phyloP scores from a whole-genome alignment of 345 rosid species.

The Boechera divaricarpa region DNA sequence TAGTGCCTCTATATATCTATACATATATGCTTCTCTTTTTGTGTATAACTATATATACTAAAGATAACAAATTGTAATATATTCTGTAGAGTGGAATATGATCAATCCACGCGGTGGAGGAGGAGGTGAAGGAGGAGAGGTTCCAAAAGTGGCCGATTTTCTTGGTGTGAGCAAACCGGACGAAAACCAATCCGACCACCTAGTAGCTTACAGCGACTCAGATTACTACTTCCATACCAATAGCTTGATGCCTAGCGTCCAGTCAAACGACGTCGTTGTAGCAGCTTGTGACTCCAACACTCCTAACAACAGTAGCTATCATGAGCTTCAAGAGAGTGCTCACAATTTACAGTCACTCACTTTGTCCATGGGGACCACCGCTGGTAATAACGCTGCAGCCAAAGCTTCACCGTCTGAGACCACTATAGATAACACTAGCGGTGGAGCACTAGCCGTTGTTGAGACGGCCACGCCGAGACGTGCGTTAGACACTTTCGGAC shows the following conservation, averaged over 20 bases:
- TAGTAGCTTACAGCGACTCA: constrained; percentile 69
- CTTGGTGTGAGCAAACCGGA: constrained; percentile 94
- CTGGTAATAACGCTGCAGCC: constrained; percentile 43
- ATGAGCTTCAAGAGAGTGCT: constrained; percentile 72
- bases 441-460: constrained; percentile 52
- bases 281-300: constrained; percentile 37
- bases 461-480: constrained; percentile 78
- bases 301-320: constrained; percentile 51
- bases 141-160: constrained; percentile 93
- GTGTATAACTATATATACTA: neutral
- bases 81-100: constrained; percentile 75
- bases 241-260: constrained; percentile 59
- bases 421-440: constrained; percentile 56
- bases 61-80: neutral
- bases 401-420: constrained; percentile 53
- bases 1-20: constrained; percentile 28
- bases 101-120: constrained; percentile 60
- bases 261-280: constrained; percentile 46
- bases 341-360: constrained; percentile 83
- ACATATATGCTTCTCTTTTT: constrained; percentile 4
- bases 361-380: constrained; percentile 82
- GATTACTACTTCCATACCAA: constrained; percentile 59
- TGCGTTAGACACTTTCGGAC: constrained; percentile 91
- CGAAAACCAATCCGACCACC: constrained; percentile 62
- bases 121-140: constrained; percentile 53